Evolutionary conservation across 805 yeast genomes (phyloP).

Genomic region (Kuraishia molischiana): DNA sequence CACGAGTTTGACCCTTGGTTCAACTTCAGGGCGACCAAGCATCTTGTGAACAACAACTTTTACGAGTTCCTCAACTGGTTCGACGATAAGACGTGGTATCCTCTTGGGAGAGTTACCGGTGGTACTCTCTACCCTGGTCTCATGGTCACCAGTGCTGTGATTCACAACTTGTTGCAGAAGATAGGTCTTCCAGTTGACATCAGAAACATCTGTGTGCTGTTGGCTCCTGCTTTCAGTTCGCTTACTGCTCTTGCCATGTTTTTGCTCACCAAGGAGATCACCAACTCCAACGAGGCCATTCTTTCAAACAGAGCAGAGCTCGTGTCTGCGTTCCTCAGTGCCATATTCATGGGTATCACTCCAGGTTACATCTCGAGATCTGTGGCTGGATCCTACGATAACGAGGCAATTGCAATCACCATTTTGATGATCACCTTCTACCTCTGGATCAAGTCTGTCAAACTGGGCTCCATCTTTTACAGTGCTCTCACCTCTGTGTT

Average conservation of each 20-base stretch:
- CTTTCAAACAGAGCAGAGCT: slow-evolving; percentile 9
- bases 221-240: slow-evolving; percentile 95
- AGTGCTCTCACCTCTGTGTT: slow-evolving; percentile 77
- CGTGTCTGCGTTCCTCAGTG: slow-evolving; percentile 85
- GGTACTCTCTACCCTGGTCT: slow-evolving; percentile 97
- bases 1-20: slow-evolving; percentile 98
- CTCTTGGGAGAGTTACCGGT: slow-evolving; percentile 97
- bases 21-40: slow-evolving; percentile 93
- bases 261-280: slow-evolving; percentile 80
- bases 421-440: slow-evolving; percentile 90
- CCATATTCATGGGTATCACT: slow-evolving; percentile 92
- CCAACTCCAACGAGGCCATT: slow-evolving; percentile 38
- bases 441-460: slow-evolving; percentile 91
- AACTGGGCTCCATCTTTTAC: slow-evolving; percentile 80
- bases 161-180: slow-evolving; percentile 63
- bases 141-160: slow-evolving; percentile 93
- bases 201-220: slow-evolving; percentile 88
- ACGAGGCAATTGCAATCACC: slow-evolving; percentile 97
- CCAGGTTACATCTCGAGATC: slow-evolving; percentile 98
- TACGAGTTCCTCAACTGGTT: slow-evolving; percentile 96
- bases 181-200: slow-evolving; percentile 83
- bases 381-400: slow-evolving; percentile 98
- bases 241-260: slow-evolving; percentile 87
- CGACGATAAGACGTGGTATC: slow-evolving; percentile 98
- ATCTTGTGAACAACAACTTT: slow-evolving; percentile 72